phyloP scores from a whole-genome alignment of 148 eudicot genomes.

The Limonium bicolor region DNA sequence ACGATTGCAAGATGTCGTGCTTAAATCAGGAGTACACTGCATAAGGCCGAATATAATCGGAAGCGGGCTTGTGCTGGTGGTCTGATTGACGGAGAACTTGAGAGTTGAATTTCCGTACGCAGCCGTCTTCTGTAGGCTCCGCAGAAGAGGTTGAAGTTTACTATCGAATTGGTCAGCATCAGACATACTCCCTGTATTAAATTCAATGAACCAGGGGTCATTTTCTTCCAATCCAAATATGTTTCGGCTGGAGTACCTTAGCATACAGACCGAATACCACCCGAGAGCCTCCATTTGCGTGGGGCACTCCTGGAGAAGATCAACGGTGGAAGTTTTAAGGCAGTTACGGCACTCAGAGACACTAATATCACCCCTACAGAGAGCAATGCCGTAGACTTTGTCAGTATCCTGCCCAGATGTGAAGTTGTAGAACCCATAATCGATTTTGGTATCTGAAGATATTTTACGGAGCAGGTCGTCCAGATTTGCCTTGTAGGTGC shows the following conservation, averaged over 20 bases:
- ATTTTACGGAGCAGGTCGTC: slow-evolving; percentile 5
- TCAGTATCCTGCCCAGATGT: slow-evolving; percentile 19
- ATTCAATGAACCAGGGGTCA: no score
- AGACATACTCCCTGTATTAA: no score
- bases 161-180: no score
- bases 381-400: slow-evolving; percentile 18
- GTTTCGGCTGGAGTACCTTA: slow-evolving; percentile 2
- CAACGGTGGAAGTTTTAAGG: slow-evolving; percentile 4
- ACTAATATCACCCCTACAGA: slow-evolving; percentile 40
- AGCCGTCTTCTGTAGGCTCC: slow-evolving; percentile 4
- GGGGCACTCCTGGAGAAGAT: slow-evolving; percentile 1
- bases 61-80: neutral
- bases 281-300: neutral
- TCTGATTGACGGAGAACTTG: slow-evolving; percentile 11
- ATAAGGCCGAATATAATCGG: slow-evolving; percentile 7
- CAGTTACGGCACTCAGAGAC: slow-evolving; percentile 18
- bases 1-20: slow-evolving; percentile 2
- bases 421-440: slow-evolving; percentile 26
- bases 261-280: neutral
- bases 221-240: neutral
- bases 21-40: slow-evolving; percentile 16
- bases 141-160: neutral
- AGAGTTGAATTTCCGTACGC: slow-evolving; percentile 5
- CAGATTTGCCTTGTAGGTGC: slow-evolving; percentile 12
- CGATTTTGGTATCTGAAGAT: slow-evolving; percentile 7